phyloP scores from a whole-genome alignment of 208 protist species.

The Leishmania tarentolae region DNA sequence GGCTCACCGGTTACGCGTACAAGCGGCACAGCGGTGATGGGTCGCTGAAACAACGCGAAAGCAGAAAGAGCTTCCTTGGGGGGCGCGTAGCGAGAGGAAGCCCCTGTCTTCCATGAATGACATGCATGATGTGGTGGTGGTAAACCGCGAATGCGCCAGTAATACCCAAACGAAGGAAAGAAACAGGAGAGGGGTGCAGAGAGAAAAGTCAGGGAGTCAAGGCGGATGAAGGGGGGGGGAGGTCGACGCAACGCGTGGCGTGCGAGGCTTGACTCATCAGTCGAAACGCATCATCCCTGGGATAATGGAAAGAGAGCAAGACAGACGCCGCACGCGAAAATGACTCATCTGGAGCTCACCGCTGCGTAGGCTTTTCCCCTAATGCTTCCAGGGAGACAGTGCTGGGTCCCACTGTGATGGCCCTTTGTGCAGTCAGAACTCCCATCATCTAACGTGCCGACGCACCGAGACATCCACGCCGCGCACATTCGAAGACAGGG shows the following conservation, averaged over 20 bases:
- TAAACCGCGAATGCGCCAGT: too few species aligned
- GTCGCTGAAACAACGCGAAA: neutral
- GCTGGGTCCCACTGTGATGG: neutral
- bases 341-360: neutral
- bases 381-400: neutral
- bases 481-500: too few species aligned
- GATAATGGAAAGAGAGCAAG: neutral
- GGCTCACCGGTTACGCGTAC: neutral
- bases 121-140: neutral
- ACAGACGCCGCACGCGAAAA: neutral
- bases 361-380: neutral
- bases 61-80: neutral
- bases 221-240: neutral
- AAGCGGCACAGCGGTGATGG: neutral
- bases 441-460: neutral
- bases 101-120: neutral
- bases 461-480: neutral
- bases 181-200: neutral
- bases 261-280: neutral
- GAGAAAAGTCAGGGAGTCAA: neutral
- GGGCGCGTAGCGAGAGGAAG: neutral
- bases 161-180: neutral
- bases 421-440: neutral
- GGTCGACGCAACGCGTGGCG: neutral
- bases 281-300: neutral